These are phyloP conservation scores for Trametes coccinea DNA, from an alignment of 768 basidiomycete genomes.

Conservation along the genomic window DNA sequence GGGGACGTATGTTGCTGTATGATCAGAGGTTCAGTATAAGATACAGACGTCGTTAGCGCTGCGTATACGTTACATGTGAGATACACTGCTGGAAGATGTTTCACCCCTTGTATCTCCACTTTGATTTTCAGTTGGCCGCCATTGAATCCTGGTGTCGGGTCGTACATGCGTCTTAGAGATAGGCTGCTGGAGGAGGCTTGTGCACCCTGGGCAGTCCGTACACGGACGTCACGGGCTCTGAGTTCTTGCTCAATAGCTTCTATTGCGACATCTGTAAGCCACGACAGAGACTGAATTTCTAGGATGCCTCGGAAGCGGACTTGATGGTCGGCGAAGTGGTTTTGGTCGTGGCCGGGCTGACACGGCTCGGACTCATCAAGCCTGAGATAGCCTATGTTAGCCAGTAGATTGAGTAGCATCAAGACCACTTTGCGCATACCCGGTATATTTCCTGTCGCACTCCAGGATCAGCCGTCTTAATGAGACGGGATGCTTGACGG, in stretches of 20 bases:
- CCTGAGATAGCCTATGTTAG: constrained; percentile 2
- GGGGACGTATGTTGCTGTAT: constrained; percentile 31
- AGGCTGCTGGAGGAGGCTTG: constrained; percentile 27
- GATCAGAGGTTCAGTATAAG: neutral
- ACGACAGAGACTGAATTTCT: constrained; percentile 43
- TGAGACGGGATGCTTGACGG: constrained; percentile 1
- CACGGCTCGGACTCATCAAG: constrained; percentile 17
- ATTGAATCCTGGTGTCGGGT: constrained; percentile 24
- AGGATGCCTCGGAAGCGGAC: constrained; percentile 56
- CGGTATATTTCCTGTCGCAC: constrained; percentile 14
- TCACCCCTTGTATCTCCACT: constrained; percentile 46
- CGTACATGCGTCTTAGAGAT: constrained; percentile 33
- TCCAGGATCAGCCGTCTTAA: constrained; percentile 18
- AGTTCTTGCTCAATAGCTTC: constrained; percentile 46
- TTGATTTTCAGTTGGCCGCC: constrained; percentile 31
- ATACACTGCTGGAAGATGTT: constrained; percentile 41
- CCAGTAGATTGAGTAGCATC: neutral
- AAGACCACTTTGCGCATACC: constrained; percentile 3
- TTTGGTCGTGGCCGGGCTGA: constrained; percentile 15
- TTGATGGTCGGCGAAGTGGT: neutral
- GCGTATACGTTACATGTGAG: constrained; percentile 37
- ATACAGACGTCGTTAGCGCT: neutral
- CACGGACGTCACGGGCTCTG: constrained; percentile 37
- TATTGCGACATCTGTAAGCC: constrained; percentile 51
- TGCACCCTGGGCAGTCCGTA: constrained; percentile 8